phyloP scores from a whole-genome alignment of 1,284 basidiomycete species.

The Microbotryum intermedium region DNA sequence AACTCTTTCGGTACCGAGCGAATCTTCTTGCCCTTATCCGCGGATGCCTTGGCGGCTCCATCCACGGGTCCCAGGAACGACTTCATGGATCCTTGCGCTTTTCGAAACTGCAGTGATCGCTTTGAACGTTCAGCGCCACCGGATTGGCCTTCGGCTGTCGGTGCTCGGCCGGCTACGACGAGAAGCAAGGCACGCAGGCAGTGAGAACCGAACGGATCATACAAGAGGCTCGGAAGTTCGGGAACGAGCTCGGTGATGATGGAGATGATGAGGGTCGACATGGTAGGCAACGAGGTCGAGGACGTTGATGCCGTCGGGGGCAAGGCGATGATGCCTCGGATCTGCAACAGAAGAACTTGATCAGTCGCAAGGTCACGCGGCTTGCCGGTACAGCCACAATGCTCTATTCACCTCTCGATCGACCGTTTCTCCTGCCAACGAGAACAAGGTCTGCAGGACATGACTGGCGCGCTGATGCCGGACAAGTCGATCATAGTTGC shows the following conservation, averaged over 20 bases:
- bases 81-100: constrained; percentile 61
- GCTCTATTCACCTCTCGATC: constrained; percentile 60
- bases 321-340: constrained; percentile 53
- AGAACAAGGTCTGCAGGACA: constrained; percentile 79
- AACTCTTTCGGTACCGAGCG: constrained; percentile 50
- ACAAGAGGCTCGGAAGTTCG: constrained; percentile 54
- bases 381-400: not conserved
- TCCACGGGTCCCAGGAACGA: constrained; percentile 46
- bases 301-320: constrained; percentile 46
- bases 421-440: constrained; percentile 60
- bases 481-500: constrained; percentile 64
- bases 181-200: constrained; percentile 68
- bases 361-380: not conserved
- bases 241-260: constrained; percentile 64
- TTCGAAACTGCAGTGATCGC: constrained; percentile 65
- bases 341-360: constrained; percentile 43
- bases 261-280: constrained; percentile 59
- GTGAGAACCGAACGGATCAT: constrained; percentile 80
- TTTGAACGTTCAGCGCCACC: constrained; percentile 40
- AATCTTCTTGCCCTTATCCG: constrained; percentile 37
- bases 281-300: constrained; percentile 50
- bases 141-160: constrained; percentile 5
- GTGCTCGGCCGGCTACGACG: constrained; percentile 49
- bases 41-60: constrained; percentile 15
- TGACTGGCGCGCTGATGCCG: constrained; percentile 83